phyloP scores from a whole-genome alignment of 441 rosid genomes.

The Euphorbia corollata region DNA sequence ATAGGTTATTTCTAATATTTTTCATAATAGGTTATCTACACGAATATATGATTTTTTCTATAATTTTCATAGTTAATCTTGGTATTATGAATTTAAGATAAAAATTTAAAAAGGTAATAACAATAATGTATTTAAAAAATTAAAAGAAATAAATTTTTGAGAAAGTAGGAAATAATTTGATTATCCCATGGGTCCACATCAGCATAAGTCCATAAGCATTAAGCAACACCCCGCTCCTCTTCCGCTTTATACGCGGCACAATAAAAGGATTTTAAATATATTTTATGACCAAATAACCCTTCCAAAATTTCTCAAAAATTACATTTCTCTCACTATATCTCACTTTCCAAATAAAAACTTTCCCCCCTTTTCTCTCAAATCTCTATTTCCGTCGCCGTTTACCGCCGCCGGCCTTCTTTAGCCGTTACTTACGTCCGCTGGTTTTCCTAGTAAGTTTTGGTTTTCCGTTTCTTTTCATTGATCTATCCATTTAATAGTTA shows the following conservation, averaged over 20 bases:
- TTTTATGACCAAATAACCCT: conserved; percentile 8
- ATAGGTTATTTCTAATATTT: too few species aligned
- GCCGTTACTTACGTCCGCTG: conserved; percentile 30
- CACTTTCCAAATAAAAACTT: not conserved
- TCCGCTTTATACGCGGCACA: conserved; percentile 18
- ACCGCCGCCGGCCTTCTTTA: conserved; percentile 29
- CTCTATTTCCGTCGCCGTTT: not conserved
- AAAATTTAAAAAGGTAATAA: not conserved
- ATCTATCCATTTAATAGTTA: not conserved
- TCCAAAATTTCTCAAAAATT: not conserved
- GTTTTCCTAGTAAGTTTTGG: conserved; percentile 2
- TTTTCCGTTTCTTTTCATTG: not conserved
- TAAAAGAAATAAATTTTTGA: not conserved
- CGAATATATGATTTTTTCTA: too few species aligned
- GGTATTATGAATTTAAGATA: too few species aligned
- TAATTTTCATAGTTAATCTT: too few species aligned
- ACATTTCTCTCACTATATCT: not conserved
- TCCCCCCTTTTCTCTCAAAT: not conserved
- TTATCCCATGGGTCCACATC: not conserved
- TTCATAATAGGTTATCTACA: not conserved
- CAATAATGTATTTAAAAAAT: not conserved
- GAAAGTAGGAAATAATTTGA: not conserved
- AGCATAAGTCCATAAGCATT: not conserved
- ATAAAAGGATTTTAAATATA: not conserved
- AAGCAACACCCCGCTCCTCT: conserved; percentile 2